These are phyloP conservation scores for Botrytis deweyae DNA, from an alignment of 2,329 filamentous ascomycete genomes.

Conservation along the genomic window DNA sequence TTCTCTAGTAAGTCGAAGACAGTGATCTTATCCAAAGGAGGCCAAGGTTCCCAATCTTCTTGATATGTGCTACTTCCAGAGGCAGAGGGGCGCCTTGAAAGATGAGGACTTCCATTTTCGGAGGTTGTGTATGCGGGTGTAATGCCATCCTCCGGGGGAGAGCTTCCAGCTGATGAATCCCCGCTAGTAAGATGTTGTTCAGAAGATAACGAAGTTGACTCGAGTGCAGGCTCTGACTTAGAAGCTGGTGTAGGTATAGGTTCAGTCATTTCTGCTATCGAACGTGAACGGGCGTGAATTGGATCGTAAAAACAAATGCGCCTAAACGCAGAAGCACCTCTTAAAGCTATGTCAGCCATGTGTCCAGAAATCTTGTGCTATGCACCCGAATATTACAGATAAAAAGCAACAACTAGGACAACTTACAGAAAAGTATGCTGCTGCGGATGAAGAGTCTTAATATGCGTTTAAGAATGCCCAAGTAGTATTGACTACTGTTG, in stretches of 20 bases:
- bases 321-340: conserved; percentile 44
- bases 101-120: conserved; percentile 50
- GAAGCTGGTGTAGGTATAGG: conserved; percentile 41
- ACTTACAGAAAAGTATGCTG: neutral
- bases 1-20: conserved; percentile 95
- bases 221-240: conserved; percentile 29
- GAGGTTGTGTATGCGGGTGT: conserved; percentile 52
- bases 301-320: conserved; percentile 45
- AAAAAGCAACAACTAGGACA: neutral
- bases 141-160: conserved; percentile 48
- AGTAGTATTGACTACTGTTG: neutral
- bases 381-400: conserved; percentile 4
- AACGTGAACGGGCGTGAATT: conserved; percentile 41
- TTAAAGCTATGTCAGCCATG: conserved; percentile 47
- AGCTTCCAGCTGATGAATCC: conserved; percentile 47
- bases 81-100: conserved; percentile 78
- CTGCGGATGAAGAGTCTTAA: neutral
- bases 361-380: conserved; percentile 25
- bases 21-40: conserved; percentile 83
- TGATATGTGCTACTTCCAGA: conserved; percentile 84
- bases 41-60: conserved; percentile 83
- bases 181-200: conserved; percentile 29
- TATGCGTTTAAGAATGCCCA: conserved; percentile 2
- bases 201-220: conserved; percentile 29
- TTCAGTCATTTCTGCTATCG: conserved; percentile 48